These are phyloP conservation scores for Ascochyta clinopodiicola DNA, from an alignment of 2,329 filamentous ascomycete genomes.

Conservation along the genomic window DNA sequence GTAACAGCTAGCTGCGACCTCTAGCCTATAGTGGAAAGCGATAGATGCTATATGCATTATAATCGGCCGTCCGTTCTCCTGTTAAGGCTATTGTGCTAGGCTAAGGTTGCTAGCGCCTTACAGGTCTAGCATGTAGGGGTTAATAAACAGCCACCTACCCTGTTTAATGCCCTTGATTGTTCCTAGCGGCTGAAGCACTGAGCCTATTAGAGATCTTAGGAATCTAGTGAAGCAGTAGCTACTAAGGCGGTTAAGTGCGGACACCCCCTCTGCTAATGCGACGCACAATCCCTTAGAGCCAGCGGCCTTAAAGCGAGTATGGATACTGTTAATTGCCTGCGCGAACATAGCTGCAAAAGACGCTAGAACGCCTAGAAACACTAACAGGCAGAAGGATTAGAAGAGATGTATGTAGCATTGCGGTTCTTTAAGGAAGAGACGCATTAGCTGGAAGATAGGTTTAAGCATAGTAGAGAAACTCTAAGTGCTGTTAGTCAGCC, in stretches of 20 bases:
- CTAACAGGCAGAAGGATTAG: not conserved
- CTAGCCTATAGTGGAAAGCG: constrained; percentile 1
- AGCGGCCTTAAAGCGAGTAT: constrained; percentile 6
- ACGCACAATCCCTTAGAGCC: constrained; percentile 6
- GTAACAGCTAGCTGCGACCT: constrained; percentile 2
- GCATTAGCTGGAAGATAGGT: not conserved
- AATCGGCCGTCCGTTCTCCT: not conserved
- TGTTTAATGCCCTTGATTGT: not conserved
- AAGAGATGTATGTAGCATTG: not conserved
- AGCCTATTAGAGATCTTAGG: not conserved
- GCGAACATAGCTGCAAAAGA: not conserved
- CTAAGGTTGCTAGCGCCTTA: not conserved
- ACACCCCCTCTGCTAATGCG: not conserved
- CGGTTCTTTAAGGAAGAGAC: not conserved
- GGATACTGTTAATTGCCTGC: not conserved
- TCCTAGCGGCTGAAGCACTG: not conserved
- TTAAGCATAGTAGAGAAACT: not conserved
- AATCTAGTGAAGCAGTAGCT: constrained; percentile 1
- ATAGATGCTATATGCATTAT: constrained; percentile 1
- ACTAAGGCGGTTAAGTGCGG: not conserved
- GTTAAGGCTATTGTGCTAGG: not conserved
- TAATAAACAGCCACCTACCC: not conserved
- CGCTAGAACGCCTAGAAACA: not conserved
- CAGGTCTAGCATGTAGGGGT: not conserved
- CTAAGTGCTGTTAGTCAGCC: not conserved